Percentiles rank a stretch among this genome's conserved stretches.
Conservation (phyloP, 257 asterid species). For the Solanum chmielewskii region DNA sequence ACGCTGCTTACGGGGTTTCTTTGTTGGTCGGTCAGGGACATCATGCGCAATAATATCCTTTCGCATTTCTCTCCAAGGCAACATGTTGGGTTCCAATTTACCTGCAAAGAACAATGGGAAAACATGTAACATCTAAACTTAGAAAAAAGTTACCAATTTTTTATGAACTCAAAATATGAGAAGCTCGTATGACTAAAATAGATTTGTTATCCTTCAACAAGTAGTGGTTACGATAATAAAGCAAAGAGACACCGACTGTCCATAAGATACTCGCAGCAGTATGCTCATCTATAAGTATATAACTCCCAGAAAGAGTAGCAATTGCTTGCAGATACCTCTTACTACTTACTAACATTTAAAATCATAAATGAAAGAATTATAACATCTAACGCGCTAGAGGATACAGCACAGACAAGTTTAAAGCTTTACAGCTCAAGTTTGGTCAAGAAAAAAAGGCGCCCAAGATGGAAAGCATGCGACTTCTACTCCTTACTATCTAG, state of each 20-base stretch:
- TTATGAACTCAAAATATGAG: neutral
- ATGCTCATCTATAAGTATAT: neutral
- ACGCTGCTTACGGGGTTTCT: constrained; percentile 55
- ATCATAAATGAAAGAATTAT: neutral
- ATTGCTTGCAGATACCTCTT: neutral
- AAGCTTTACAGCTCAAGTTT: neutral
- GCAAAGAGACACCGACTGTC: neutral
- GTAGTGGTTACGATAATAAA: neutral
- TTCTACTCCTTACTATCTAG: neutral
- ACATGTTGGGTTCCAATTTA: constrained; percentile 23
- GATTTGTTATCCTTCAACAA: neutral
- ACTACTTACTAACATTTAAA: neutral
- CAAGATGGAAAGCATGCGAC: neutral
- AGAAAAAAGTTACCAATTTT: neutral
- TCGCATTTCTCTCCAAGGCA: constrained; percentile 17
- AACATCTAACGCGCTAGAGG: neutral
- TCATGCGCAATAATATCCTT: constrained; percentile 9
- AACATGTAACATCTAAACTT: neutral
- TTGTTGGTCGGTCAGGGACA: constrained; percentile 22
- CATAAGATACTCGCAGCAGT: neutral
- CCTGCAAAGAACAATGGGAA: constrained; percentile 4
- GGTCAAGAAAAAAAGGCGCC: neutral
- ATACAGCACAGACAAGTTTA: neutral
- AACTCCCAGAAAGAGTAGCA: neutral
- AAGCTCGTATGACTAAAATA: neutral